A percentile compares a stretch with the other conserved stretches of the same genome.
These are phyloP conservation scores for Syzygium malaccense DNA, from an alignment of 441 rosid genomes.

Conservation along the genomic window DNA sequence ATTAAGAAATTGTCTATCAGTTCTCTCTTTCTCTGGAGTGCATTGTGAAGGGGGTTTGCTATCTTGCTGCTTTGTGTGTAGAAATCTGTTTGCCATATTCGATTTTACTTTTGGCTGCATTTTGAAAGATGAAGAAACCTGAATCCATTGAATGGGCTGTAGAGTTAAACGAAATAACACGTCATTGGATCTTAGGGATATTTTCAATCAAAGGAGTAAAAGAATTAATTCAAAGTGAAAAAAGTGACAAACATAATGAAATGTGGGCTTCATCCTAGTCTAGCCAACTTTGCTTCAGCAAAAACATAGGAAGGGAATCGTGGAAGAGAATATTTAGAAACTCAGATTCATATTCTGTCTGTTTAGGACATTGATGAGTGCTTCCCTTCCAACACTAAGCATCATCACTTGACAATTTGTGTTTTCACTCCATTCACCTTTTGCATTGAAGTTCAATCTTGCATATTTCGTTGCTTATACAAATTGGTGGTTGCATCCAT, in stretches of 20 bases:
- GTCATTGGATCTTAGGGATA: no score
- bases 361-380: background rate
- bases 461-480: background rate
- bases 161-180: no score
- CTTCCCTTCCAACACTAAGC: background rate
- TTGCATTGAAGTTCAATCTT: background rate
- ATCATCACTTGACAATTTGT: background rate
- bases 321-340: background rate
- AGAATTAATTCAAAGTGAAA: no score
- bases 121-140: no score
- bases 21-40: background rate
- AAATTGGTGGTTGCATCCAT: background rate
- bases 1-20: conserved; percentile 1
- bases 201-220: no score
- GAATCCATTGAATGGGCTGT: no score
- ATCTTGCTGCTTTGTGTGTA: background rate
- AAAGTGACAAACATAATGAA: no score
- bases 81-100: background rate
- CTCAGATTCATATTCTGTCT: background rate
- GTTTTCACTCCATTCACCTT: background rate
- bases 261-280: background rate
- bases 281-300: background rate
- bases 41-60: background rate
- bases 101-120: background rate
- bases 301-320: background rate